These are phyloP conservation scores for Penicillium sp. DNA, from an alignment of 2,329 filamentous ascomycete genomes.

Conservation along the genomic window DNA sequence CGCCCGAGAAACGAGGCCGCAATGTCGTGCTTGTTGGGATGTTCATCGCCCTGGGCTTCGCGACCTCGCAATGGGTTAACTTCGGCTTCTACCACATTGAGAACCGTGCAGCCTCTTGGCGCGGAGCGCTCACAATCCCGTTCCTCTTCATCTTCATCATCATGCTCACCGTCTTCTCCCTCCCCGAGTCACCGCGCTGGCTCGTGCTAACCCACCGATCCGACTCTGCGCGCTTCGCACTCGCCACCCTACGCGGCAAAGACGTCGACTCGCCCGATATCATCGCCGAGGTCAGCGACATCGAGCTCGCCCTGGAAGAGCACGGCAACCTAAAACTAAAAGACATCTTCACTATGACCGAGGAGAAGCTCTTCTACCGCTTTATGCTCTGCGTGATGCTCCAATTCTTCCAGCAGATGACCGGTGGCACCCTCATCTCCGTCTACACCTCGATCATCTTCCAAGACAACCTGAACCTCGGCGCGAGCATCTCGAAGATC, in stretches of 20 bases:
- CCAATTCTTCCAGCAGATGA: slow-evolving; percentile 52
- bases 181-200: slow-evolving; percentile 44
- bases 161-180: slow-evolving; percentile 29
- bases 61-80: slow-evolving; percentile 1
- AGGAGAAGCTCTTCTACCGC: slow-evolving; percentile 55
- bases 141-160: slow-evolving; percentile 20
- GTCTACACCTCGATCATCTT: slow-evolving; percentile 42
- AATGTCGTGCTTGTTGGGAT: slow-evolving; percentile 5
- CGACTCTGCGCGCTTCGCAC: slow-evolving; percentile 29
- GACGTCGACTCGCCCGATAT: slow-evolving; percentile 38
- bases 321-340: slow-evolving; percentile 47
- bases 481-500: slow-evolving; percentile 4
- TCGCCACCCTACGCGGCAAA: slow-evolving; percentile 16
- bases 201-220: slow-evolving; percentile 29
- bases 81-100: background rate
- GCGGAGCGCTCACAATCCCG: background rate
- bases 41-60: slow-evolving; percentile 4
- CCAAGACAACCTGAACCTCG: slow-evolving; percentile 14
- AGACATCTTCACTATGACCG: slow-evolving; percentile 48
- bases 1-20: background rate
- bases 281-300: slow-evolving; percentile 52
- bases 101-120: background rate
- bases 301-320: slow-evolving; percentile 49
- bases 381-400: slow-evolving; percentile 54
- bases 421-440: slow-evolving; percentile 40